Evolutionary conservation across 2,329 filamentous ascomycete genomes (phyloP), one percentile per base, ranked within the genome.

Genomic region (Penicillium sp.): DNA sequence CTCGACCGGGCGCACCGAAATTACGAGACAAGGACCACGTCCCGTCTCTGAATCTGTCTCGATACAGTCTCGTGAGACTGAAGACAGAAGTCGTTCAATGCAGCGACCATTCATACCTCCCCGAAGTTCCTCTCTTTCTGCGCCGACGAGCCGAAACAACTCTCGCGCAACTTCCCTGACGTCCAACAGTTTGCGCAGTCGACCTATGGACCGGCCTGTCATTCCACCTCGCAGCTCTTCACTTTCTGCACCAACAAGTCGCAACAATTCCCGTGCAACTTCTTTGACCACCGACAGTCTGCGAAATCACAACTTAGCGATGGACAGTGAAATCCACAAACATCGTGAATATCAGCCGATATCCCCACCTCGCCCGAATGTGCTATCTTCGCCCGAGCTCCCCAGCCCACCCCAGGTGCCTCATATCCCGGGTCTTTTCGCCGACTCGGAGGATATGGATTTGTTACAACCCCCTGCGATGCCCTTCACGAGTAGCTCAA

Each of bases 401-500:
- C 52, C 48, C 40, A 60, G 55, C 29, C 55, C 61, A n/a, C 36
- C 58, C 3, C 67, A 69, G 61, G 68, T 54, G 58, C 67, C 61
- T 54, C 73, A 58, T 63, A 70, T 61, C 58, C 75, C 59, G 69
- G 72, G 63, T 59, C 73, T 66, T 63, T 72, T 67, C 60, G 68
- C 68, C 32, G 60, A 49, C 64, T 73, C 66, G 11, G 68, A 74
- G 27, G 74, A 77, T 45, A 69, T 69, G 67, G 71, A 62, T 58
- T 72, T 67, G 62, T 68, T 71, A 60, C 74, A 78, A 16, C 78
- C 80, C 42, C 73, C 79, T 10, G 81, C 76, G 27, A 67, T 79
- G 16, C 75, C 78, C 36, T 77, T 76, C 16, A 82, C 81, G 1
- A 73, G 75, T 43, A 67, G 69, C 65, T 83, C 69, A 53, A 78